Evolutionary conservation across 108 stramenopile species (phyloP).

Genomic region (Skeletonema potamos): DNA sequence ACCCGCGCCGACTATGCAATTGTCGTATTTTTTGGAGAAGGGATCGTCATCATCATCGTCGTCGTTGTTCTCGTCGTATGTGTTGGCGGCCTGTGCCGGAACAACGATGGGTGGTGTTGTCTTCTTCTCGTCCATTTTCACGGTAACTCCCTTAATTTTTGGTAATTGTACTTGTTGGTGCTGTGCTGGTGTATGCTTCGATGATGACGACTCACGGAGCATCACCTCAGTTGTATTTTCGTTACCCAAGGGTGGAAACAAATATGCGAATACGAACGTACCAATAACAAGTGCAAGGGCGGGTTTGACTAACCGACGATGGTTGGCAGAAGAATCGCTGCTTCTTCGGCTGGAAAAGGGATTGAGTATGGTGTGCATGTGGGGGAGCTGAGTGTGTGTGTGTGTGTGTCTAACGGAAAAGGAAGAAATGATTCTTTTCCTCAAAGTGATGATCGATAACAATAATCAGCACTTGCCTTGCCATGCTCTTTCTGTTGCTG

Average conservation of each 20-base stretch:
- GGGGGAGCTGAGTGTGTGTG: not conserved
- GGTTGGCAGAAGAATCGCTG: not conserved
- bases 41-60: constrained; percentile 1
- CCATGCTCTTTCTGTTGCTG: too few relatives aligned
- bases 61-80: too few relatives aligned
- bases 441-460: too few relatives aligned
- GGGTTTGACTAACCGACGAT: not conserved
- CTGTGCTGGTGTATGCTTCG: not conserved
- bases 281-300: not conserved
- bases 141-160: not conserved
- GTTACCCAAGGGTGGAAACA: not conserved
- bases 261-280: not conserved
- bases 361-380: not conserved
- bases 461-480: too few relatives aligned
- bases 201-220: not conserved
- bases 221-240: not conserved
- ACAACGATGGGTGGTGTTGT: not conserved
- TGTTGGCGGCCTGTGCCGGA: too few relatives aligned
- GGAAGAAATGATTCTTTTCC: too few relatives aligned
- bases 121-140: not conserved
- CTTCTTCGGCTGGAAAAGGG: not conserved
- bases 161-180: not conserved
- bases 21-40: constrained; percentile 55
- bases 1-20: constrained; percentile 79
- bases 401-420: too few relatives aligned